Evolutionary conservation across 805 yeast species (phyloP).

Genomic region (Lachancea nothofagi): DNA sequence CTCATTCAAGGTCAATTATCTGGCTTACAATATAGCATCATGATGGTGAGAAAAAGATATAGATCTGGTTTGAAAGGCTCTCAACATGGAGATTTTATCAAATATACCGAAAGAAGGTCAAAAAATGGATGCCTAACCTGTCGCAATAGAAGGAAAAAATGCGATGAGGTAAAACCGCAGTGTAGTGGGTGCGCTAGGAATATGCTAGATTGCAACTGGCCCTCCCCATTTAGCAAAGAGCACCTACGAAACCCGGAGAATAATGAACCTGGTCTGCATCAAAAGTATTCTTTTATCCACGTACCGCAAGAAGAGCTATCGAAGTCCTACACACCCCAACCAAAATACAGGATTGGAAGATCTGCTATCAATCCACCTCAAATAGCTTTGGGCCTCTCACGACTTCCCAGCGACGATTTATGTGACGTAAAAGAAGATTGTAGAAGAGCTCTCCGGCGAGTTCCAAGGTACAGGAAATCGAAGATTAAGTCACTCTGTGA

Average conservation of each 20-base stretch:
- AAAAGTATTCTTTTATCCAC: constrained; percentile 1
- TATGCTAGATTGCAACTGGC: constrained; percentile 65
- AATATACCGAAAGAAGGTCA: constrained; percentile 41
- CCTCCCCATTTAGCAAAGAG: constrained; percentile 27
- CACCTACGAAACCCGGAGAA: background rate
- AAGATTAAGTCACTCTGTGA: no score
- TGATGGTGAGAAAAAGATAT: constrained; percentile 5
- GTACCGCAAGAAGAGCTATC: background rate
- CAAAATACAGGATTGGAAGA: background rate
- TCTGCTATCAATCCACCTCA: background rate
- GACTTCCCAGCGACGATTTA: no score
- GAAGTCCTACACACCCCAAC: background rate
- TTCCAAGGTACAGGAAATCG: no score
- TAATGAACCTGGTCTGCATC: background rate
- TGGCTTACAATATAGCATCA: background rate
- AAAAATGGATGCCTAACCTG: constrained; percentile 77
- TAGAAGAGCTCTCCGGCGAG: no score
- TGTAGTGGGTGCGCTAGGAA: constrained; percentile 67
- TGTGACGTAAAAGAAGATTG: no score
- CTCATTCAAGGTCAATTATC: no score
- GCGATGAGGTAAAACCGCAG: constrained; percentile 63
- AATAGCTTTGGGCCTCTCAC: background rate
- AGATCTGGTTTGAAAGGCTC: constrained; percentile 2
- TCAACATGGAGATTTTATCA: constrained; percentile 2
- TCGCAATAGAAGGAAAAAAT: constrained; percentile 68